Percentiles rank a stretch among this genome's conserved stretches.
These are phyloP conservation scores for Rhodotorula toruloides DNA, from an alignment of 768 basidiomycete genomes.

Conservation along the genomic window DNA sequence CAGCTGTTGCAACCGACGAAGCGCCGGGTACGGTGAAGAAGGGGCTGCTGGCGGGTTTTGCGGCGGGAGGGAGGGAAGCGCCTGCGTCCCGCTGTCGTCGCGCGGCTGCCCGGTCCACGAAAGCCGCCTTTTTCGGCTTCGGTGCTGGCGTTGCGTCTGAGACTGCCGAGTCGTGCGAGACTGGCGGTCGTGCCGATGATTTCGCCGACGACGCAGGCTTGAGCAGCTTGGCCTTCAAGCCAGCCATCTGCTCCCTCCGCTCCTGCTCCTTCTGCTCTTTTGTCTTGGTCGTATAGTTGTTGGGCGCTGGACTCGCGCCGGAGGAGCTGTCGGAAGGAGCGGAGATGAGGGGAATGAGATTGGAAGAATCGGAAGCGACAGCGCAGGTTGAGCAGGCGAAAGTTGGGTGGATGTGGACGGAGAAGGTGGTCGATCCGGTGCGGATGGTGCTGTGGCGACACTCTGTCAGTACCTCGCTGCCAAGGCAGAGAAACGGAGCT, in stretches of 20 bases:
- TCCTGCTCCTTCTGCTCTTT: constrained; percentile 34
- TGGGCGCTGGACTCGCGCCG: too few species aligned
- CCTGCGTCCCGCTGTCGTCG: constrained; percentile 21
- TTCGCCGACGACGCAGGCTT: constrained; percentile 1
- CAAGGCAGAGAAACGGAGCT: not conserved
- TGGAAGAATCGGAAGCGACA: constrained; percentile 34
- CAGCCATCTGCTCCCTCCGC: constrained; percentile 21
- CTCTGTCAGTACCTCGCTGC: not conserved
- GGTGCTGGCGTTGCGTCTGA: not conserved
- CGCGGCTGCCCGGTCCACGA: constrained; percentile 33
- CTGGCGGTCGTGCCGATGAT: not conserved
- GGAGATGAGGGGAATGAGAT: constrained; percentile 32
- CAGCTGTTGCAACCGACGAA: not conserved
- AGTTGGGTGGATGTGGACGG: constrained; percentile 30
- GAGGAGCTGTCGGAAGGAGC: not conserved
- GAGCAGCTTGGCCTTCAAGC: constrained; percentile 26
- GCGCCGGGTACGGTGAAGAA: constrained; percentile 30
- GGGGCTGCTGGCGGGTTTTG: constrained; percentile 3
- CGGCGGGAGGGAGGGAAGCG: too few species aligned
- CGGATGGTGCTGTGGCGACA: constrained; percentile 11
- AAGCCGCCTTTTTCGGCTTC: not conserved
- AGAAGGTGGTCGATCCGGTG: constrained; percentile 25
- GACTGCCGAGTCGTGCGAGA: too few species aligned
- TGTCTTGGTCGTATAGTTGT: constrained; percentile 15
- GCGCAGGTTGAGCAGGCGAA: constrained; percentile 34